phyloP scores from a whole-genome alignment of 1,284 basidiomycete species.

The Retiboletus flavoniger region DNA sequence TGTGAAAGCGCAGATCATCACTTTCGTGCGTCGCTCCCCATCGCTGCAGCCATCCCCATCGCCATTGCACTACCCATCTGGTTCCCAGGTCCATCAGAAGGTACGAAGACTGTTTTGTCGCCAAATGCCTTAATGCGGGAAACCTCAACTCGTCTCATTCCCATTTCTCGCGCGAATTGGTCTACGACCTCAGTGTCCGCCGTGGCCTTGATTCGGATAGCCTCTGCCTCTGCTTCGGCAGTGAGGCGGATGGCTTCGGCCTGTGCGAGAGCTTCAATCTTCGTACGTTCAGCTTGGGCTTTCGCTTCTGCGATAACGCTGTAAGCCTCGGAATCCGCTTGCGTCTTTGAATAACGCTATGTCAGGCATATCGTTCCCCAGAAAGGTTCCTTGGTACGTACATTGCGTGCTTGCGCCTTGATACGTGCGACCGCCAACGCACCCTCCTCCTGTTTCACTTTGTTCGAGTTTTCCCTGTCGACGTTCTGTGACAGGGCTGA shows the following conservation, averaged over 20 bases:
- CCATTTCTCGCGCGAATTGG: conserved; percentile 74
- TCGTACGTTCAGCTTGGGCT: conserved; percentile 66
- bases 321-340: conserved; percentile 74
- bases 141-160: conserved; percentile 64
- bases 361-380: conserved; percentile 10
- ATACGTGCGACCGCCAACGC: conserved; percentile 71
- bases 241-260: conserved; percentile 69
- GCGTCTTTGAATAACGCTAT: conserved; percentile 40
- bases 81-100: conserved; percentile 54
- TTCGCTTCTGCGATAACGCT: conserved; percentile 68
- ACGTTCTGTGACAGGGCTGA: conserved; percentile 52
- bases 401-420: conserved; percentile 66
- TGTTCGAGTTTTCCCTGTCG: conserved; percentile 80
- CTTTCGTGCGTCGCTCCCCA: conserved; percentile 46
- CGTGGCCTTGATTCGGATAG: conserved; percentile 59
- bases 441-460: conserved; percentile 80
- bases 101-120: conserved; percentile 67
- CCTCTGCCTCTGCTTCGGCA: conserved; percentile 72
- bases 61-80: conserved; percentile 62
- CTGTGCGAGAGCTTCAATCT: conserved; percentile 71
- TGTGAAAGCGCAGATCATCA: conserved; percentile 1
- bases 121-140: conserved; percentile 64
- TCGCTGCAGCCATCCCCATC: conserved; percentile 60
- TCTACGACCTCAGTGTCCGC: conserved; percentile 63
- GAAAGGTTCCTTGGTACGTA: conserved; percentile 22